Evolutionary conservation across 1,284 basidiomycete species (phyloP), one percentile per base, ranked within the genome.

Genomic region (Singerocomus inundabilis): DNA sequence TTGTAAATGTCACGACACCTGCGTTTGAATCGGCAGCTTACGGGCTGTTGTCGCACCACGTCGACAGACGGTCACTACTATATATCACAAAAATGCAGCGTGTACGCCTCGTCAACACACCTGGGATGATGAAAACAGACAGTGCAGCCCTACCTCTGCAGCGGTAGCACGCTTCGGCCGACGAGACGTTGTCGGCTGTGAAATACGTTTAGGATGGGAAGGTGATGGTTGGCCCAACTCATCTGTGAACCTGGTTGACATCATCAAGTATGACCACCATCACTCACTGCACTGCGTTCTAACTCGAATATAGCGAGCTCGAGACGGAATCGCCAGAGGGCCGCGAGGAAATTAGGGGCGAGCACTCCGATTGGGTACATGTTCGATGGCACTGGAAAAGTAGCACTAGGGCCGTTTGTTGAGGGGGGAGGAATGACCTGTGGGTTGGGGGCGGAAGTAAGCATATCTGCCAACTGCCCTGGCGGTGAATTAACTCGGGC

Each of bases 181-280:
- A 30, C 29, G 29, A 28, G 45, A 4, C 18, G 15, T 7, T 37
- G 40, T 34, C 32, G 13, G 15, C 31, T 15, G 25, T 10, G 49
- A 41, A 63, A 63, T 24, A 52, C 61, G 31, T 59, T 62, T 51
- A 60, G 47, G 45, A 60, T 11, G 26, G 61, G 61, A 32, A 63
- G 49, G 61, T 60, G 26, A 26, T 15, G 9, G 32, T 13, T 8
- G 24, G 33, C 9, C 26, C 24, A 38, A 35, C 21, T 4, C 21
- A 55, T 26, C 13, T 3, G n/a, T 50, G 24, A 55, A 39, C 35
- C 16, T 33, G 25, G 4, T 15, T 34, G 10, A 21, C 13, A 26
- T 9, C 29, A 15, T 24, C 16, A 28, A 12, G 28, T 4, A 15
- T 32, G 16, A 43, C n/a, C 16, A n/a, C 9, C 32, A 29, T 30